These are phyloP conservation scores for Chlorella sp. DNA, from an alignment of 139 green algal species.

Conservation along the genomic window DNA sequence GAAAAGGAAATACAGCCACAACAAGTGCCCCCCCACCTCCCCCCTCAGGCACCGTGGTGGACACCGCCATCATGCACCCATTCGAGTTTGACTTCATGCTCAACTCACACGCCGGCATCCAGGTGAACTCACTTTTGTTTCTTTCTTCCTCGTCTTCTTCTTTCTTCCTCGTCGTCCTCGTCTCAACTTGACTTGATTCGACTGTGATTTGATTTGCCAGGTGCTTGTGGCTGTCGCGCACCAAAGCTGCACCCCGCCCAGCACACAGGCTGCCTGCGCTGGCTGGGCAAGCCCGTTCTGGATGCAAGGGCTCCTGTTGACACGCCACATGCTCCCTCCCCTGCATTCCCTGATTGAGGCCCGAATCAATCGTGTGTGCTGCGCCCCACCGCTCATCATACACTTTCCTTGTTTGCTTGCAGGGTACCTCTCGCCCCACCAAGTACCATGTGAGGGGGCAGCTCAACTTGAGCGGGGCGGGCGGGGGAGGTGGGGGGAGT, in stretches of 20 bases:
- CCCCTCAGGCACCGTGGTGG: conserved; percentile 81
- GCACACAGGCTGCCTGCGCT: background rate
- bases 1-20: no score
- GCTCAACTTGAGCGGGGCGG: no score
- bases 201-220: no score
- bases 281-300: background rate
- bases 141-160: no score
- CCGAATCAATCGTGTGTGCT: background rate
- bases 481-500: no score
- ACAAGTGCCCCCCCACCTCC: no score
- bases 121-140: conserved; percentile 46
- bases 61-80: conserved; percentile 65
- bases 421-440: conserved; percentile 70
- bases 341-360: background rate
- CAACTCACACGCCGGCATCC: conserved; percentile 82
- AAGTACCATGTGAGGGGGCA: conserved; percentile 45
- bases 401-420: background rate
- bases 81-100: conserved; percentile 86
- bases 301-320: background rate
- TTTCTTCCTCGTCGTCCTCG: no score
- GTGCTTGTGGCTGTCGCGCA: no score
- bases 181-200: no score
- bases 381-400: background rate
- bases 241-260: background rate
- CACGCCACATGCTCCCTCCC: no score